Evolutionary conservation across 495 filamentous ascomycete species (phyloP).

Genomic region (Corynascus novoguineensis): DNA sequence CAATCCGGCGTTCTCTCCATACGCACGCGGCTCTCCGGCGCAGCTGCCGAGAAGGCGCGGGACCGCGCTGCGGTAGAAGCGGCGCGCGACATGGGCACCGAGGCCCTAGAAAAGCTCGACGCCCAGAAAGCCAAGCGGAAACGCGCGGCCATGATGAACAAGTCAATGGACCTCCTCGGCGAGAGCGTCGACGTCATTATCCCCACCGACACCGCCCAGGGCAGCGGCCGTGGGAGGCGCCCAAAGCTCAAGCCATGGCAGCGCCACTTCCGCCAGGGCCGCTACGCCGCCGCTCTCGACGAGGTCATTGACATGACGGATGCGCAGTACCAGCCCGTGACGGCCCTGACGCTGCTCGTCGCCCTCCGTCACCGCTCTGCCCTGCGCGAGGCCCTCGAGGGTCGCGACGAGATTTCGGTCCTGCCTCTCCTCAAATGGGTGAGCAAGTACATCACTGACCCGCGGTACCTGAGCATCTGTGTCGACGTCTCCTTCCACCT

Average conservation of each 20-base stretch:
- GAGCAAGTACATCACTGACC: constrained; percentile 68
- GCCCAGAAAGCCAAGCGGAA: constrained; percentile 62
- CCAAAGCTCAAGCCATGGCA: constrained; percentile 74
- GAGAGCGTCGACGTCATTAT: constrained; percentile 86
- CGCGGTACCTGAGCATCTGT: constrained; percentile 68
- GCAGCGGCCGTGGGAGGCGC: constrained; percentile 27
- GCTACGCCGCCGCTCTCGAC: constrained; percentile 74
- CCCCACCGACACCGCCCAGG: constrained; percentile 18
- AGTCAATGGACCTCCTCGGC: constrained; percentile 76
- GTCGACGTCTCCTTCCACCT: constrained; percentile 74
- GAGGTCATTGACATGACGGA: constrained; percentile 53
- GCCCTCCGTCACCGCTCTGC: constrained; percentile 85
- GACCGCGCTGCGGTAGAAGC: constrained; percentile 82
- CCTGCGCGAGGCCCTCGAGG: constrained; percentile 69
- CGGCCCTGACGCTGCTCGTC: constrained; percentile 67
- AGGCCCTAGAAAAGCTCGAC: constrained; percentile 57
- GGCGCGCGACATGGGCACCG: constrained; percentile 72
- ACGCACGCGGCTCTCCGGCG: constrained; percentile 76
- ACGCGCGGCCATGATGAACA: constrained; percentile 61
- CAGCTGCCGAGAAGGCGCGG: constrained; percentile 69
- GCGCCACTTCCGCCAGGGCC: constrained; percentile 66
- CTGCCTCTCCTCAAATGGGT: constrained; percentile 82
- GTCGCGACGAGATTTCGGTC: constrained; percentile 75
- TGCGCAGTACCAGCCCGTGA: constrained; percentile 50
- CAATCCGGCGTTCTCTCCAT: constrained; percentile 83